Conservation (phyloP, 2,329 filamentous ascomycete genomes). For the Botrytis fabae region DNA sequence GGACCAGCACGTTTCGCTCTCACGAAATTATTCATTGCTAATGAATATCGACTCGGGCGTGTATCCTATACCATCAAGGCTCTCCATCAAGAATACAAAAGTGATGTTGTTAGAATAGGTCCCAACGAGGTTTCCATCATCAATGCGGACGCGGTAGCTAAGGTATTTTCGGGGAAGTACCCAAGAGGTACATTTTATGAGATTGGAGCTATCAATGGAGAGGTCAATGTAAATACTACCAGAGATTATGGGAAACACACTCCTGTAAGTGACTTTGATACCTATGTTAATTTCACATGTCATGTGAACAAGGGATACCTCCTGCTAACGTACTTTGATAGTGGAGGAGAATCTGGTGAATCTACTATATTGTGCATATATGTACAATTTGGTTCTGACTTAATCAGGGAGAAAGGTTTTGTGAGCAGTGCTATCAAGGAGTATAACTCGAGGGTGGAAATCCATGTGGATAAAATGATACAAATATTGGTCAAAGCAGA, state of each 20-base stretch:
- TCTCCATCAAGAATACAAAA: slow-evolving; percentile 36
- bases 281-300: neutral
- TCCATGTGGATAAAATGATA: slow-evolving; percentile 26
- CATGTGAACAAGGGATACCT: neutral
- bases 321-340: neutral
- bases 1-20: slow-evolving; percentile 35
- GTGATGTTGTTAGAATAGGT: slow-evolving; percentile 30
- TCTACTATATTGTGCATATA: neutral
- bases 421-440: slow-evolving; percentile 24
- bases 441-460: slow-evolving; percentile 27
- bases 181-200: slow-evolving; percentile 27
- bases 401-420: slow-evolving; percentile 26
- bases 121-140: slow-evolving; percentile 36
- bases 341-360: slow-evolving; percentile 29
- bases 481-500: slow-evolving; percentile 14
- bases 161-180: slow-evolving; percentile 29
- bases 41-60: slow-evolving; percentile 26
- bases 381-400: neutral
- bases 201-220: slow-evolving; percentile 25
- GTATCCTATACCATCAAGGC: slow-evolving; percentile 22
- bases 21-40: slow-evolving; percentile 32
- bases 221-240: slow-evolving; percentile 25
- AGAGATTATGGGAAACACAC: slow-evolving; percentile 26
- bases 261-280: neutral
- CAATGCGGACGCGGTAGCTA: slow-evolving; percentile 31